Conservation (phyloP, 257 asterid species). For the Plectranthus barbatus region DNA sequence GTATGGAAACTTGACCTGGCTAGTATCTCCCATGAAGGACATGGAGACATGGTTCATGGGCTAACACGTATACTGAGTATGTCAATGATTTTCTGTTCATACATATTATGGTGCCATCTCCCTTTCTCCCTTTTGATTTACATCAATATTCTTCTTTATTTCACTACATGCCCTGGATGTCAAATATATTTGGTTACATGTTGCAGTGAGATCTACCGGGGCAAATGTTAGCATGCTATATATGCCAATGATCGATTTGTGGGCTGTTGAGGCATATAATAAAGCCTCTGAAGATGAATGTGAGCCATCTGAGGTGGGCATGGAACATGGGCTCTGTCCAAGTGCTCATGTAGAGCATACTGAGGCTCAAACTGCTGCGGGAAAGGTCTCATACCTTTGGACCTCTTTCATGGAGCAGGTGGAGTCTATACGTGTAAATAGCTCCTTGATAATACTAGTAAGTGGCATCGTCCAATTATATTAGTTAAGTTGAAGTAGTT, state of each 20-base stretch:
- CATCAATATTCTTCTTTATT: neutral
- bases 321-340: constrained; percentile 22
- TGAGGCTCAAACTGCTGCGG: constrained; percentile 26
- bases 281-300: constrained; percentile 27
- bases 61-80: constrained; percentile 70
- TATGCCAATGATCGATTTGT: constrained; percentile 87
- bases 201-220: constrained; percentile 82
- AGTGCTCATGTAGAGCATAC: constrained; percentile 23
- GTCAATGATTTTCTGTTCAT: constrained; percentile 21
- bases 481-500: constrained; percentile 6
- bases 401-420: constrained; percentile 78
- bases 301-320: constrained; percentile 26
- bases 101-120: neutral
- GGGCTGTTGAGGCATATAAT: constrained; percentile 67
- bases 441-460: constrained; percentile 87
- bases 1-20: constrained; percentile 87
- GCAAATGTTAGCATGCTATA: constrained; percentile 57
- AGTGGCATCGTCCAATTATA: constrained; percentile 21
- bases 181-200: constrained; percentile 17
- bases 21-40: constrained; percentile 85
- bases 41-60: constrained; percentile 89
- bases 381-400: constrained; percentile 69
- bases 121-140: neutral
- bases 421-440: constrained; percentile 57
- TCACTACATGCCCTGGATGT: neutral